These are phyloP conservation scores for Deinandra increscens DNA, from an alignment of 129 eudicot genomes.

Conservation along the genomic window DNA sequence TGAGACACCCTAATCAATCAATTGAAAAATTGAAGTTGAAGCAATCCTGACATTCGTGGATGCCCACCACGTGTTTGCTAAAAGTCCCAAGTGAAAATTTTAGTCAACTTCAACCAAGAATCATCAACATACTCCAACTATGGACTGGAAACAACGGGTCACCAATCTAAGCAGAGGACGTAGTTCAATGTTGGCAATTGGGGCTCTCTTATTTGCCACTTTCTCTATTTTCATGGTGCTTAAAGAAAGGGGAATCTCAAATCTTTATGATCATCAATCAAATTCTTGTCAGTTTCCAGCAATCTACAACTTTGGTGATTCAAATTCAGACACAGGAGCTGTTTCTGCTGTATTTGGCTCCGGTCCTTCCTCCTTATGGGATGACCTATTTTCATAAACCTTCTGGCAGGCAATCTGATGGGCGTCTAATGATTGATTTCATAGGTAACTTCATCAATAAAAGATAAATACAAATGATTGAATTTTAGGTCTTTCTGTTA, in stretches of 20 bases:
- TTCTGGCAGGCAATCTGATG: slow-evolving; percentile 55
- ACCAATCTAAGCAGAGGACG: slow-evolving; percentile 18
- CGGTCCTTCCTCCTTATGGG: slow-evolving; percentile 37
- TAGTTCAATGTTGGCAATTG: slow-evolving; percentile 5
- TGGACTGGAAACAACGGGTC: slow-evolving; percentile 24
- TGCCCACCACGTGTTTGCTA: slow-evolving; percentile 12
- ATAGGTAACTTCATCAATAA: slow-evolving; percentile 29
- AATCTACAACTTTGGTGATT: slow-evolving; percentile 59
- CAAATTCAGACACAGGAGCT: slow-evolving; percentile 58
- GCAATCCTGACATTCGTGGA: neutral
- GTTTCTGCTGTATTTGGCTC: slow-evolving; percentile 45
- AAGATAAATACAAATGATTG: neutral
- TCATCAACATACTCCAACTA: neutral
- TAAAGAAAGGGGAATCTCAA: slow-evolving; percentile 1
- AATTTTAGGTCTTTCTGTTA: neutral
- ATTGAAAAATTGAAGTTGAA: neutral
- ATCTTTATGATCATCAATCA: slow-evolving; percentile 12
- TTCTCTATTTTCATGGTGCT: slow-evolving; percentile 32
- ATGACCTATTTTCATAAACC: slow-evolving; percentile 50
- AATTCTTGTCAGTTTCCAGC: slow-evolving; percentile 48
- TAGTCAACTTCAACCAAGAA: neutral
- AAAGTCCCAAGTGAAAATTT: slow-evolving; percentile 20
- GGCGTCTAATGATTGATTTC: slow-evolving; percentile 57
- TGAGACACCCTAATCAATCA: too few relatives aligned
- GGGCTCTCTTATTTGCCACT: slow-evolving; percentile 18